A percentile compares a stretch with the other conserved stretches of the same genome.
phyloP scores from a whole-genome alignment of 106 monocot species.

The Narthecium ossifragum region DNA sequence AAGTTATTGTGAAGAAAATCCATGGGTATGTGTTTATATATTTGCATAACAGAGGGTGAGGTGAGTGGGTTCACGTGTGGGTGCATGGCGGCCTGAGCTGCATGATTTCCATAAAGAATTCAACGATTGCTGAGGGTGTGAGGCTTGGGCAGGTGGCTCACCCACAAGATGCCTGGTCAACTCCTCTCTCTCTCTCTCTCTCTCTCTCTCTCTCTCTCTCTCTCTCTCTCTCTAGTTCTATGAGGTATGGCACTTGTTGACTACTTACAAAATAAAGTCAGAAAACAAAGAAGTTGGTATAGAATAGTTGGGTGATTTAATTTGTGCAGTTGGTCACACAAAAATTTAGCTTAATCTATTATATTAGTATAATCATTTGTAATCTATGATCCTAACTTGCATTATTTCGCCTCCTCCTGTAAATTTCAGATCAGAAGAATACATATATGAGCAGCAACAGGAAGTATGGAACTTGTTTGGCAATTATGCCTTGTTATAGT shows the following conservation, averaged over 20 bases:
- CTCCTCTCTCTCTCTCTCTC: conserved; percentile 11
- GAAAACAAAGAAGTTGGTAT: too few species aligned
- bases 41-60: background rate
- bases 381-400: too few species aligned
- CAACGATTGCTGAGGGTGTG: conserved; percentile 64
- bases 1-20: background rate
- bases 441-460: too few species aligned
- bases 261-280: too few species aligned
- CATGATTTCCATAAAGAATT: conserved; percentile 71
- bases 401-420: too few species aligned
- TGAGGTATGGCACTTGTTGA: conserved; percentile 4
- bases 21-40: background rate
- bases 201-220: conserved; percentile 15
- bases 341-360: too few species aligned
- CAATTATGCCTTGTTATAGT: too few species aligned
- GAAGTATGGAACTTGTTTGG: too few species aligned
- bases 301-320: too few species aligned
- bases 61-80: conserved; percentile 33
- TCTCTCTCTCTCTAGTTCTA: conserved; percentile 8
- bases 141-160: conserved; percentile 60
- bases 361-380: too few species aligned
- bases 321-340: too few species aligned
- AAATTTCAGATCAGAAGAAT: too few species aligned
- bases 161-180: conserved; percentile 67
- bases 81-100: conserved; percentile 20